A percentile compares a stretch with the other conserved stretches of the same genome.
phyloP scores from a whole-genome alignment of 345 rosid genomes.

The Garcia nutans region DNA sequence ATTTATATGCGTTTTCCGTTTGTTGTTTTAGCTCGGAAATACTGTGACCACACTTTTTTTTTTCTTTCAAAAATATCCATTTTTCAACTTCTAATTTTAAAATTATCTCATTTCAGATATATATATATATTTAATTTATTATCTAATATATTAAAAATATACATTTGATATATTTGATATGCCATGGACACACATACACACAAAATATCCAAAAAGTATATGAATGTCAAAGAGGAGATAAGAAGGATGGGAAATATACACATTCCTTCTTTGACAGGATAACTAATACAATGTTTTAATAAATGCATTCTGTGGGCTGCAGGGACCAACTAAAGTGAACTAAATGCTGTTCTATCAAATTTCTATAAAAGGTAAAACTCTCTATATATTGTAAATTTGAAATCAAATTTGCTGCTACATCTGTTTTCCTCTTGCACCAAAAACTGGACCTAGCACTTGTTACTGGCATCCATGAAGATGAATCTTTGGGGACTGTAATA shows the following conservation, averaged over 20 bases:
- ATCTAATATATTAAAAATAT: no score
- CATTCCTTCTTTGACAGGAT: neutral
- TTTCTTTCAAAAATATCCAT: no score
- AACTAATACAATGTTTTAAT: neutral
- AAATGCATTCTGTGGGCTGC: neutral
- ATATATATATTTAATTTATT: no score
- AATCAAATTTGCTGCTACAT: neutral
- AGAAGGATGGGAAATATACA: neutral
- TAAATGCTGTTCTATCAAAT: neutral
- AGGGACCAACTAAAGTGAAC: neutral
- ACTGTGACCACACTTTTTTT: no score
- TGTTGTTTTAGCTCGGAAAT: no score
- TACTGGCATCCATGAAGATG: neutral
- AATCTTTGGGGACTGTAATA: neutral
- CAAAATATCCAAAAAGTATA: neutral
- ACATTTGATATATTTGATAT: no score
- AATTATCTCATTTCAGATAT: no score
- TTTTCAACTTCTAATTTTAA: no score
- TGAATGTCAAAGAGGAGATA: neutral
- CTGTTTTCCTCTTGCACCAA: neutral
- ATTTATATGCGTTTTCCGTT: no score
- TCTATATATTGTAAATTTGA: neutral
- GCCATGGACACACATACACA: no score
- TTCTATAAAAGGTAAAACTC: neutral
- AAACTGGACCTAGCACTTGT: neutral